A percentile compares a stretch with the other conserved stretches of the same genome.
Evolutionary conservation across 2,329 filamentous ascomycete genomes (phyloP).

Genomic region (Gaeumannomyces tritici): DNA sequence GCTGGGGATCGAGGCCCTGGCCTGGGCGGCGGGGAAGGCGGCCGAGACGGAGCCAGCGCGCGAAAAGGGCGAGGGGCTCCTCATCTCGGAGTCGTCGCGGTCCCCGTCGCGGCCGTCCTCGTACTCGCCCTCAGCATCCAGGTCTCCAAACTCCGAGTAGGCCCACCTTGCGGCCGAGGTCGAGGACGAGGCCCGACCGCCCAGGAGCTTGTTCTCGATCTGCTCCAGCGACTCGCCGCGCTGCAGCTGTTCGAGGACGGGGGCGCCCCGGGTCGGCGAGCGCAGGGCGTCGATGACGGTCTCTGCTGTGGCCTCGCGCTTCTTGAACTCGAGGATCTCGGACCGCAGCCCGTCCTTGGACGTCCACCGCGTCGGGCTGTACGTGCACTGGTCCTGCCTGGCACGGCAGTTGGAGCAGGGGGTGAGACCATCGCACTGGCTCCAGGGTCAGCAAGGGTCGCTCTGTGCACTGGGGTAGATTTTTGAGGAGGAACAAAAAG

Average conservation of each 20-base stretch:
- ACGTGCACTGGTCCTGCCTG: not conserved
- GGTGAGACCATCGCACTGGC: not conserved
- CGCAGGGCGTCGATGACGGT: slow-evolving; percentile 1
- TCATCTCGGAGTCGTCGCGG: not conserved
- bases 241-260: slow-evolving; percentile 1
- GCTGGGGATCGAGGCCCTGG: too few species aligned
- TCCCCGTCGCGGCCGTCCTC: not conserved
- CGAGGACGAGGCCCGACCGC: not conserved
- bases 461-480: not conserved
- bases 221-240: slow-evolving; percentile 1
- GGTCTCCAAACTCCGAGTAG: not conserved
- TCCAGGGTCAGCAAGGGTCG: not conserved
- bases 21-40: not conserved
- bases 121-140: not conserved
- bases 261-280: not conserved
- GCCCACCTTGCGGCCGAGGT: not conserved
- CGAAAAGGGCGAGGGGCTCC: not conserved
- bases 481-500: not conserved
- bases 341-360: slow-evolving; percentile 3
- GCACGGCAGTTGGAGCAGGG: slow-evolving; percentile 3
- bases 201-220: not conserved
- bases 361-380: not conserved
- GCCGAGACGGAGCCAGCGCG: not conserved
- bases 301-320: not conserved
- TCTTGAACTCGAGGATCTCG: slow-evolving; percentile 1